Conservation (phyloP, 2,329 filamentous ascomycete genomes). For the Bipolaris victoriae region DNA sequence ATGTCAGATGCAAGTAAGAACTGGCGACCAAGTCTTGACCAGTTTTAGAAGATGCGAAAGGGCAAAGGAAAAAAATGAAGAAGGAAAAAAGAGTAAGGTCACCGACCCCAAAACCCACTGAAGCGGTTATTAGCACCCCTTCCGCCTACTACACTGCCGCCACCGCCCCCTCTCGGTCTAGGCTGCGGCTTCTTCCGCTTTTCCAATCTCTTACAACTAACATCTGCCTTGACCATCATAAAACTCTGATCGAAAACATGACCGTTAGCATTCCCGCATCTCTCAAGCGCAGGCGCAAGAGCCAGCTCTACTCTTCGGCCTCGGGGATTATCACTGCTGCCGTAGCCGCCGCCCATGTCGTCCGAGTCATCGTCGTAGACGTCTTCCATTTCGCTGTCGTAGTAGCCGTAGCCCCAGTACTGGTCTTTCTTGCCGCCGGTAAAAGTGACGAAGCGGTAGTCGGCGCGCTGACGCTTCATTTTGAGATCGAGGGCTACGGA, state of each 20-base stretch:
- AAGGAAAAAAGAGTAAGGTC: neutral
- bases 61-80: neutral
- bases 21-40: too few relatives aligned
- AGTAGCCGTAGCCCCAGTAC: conserved; percentile 45
- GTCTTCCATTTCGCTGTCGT: conserved; percentile 49
- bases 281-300: conserved; percentile 47
- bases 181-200: conserved; percentile 23
- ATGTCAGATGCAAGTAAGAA: too few relatives aligned
- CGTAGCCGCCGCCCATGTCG: conserved; percentile 19
- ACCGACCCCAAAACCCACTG: conserved; percentile 19
- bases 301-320: conserved; percentile 41
- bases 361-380: conserved; percentile 39
- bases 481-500: conserved; percentile 47
- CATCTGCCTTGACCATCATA: conserved; percentile 48
- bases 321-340: conserved; percentile 18
- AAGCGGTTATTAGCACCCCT: conserved; percentile 7
- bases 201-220: conserved; percentile 44
- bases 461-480: conserved; percentile 46
- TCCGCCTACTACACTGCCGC: conserved; percentile 17
- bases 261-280: conserved; percentile 48
- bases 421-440: conserved; percentile 41
- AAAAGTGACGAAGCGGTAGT: conserved; percentile 48
- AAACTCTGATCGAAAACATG: conserved; percentile 48
- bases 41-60: neutral
- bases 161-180: conserved; percentile 19